Percentiles rank a stretch among this genome's conserved stretches.
These are phyloP conservation scores for Fusarium piperis DNA, from an alignment of 2,329 filamentous ascomycete species.

Conservation along the genomic window DNA sequence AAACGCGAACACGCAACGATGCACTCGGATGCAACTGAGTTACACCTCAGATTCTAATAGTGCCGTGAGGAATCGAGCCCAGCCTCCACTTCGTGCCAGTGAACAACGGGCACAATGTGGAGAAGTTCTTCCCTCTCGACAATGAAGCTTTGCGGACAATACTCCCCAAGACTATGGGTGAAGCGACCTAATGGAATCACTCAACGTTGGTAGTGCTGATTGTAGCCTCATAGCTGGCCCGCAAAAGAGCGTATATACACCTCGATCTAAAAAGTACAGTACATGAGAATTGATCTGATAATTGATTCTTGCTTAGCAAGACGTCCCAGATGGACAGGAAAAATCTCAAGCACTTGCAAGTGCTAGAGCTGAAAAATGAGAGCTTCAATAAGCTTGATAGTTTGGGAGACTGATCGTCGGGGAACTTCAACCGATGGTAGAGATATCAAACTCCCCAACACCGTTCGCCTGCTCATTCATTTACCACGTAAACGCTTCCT, in stretches of 20 bases:
- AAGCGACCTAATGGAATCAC: not conserved
- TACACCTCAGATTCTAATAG: not conserved
- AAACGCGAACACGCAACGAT: not conserved
- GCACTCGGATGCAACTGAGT: not conserved
- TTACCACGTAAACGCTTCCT: conserved; percentile 78
- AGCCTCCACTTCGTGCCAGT: not conserved
- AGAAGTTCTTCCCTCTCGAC: not conserved
- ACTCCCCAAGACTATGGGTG: not conserved
- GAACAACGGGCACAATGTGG: not conserved
- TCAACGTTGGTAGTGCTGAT: conserved; percentile 4
- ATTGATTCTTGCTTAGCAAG: conserved; percentile 29
- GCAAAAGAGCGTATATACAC: conserved; percentile 33
- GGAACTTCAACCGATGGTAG: conserved; percentile 9
- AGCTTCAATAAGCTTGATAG: not conserved
- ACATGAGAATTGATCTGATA: conserved; percentile 36
- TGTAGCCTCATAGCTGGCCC: not conserved
- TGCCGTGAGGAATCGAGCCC: not conserved
- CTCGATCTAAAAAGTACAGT: conserved; percentile 36
- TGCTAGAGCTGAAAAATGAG: conserved; percentile 3
- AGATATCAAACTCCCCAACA: conserved; percentile 10
- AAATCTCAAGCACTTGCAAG: conserved; percentile 8
- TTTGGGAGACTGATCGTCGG: not conserved
- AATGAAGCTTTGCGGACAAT: not conserved
- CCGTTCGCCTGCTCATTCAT: not conserved
- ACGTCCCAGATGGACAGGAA: conserved; percentile 20